A percentile compares a stretch with the other conserved stretches of the same genome.
These are phyloP conservation scores for Lachnellula suecica DNA, from an alignment of 2,329 filamentous ascomycete genomes.

Conservation along the genomic window DNA sequence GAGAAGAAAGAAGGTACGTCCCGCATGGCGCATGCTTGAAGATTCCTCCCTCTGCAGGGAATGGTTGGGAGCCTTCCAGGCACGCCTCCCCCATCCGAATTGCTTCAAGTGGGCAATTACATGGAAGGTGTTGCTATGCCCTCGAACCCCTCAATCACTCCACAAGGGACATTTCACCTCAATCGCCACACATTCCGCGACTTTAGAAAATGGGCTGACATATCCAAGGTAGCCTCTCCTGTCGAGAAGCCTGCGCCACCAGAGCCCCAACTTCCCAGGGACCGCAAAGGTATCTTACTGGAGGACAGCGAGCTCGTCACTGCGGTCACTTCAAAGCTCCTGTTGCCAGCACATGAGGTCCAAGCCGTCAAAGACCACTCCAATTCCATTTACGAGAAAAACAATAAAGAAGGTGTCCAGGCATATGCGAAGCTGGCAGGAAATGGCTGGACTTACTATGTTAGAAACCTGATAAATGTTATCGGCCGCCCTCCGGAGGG, in stretches of 20 bases:
- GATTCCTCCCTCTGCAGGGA: background rate
- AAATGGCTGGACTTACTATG: slow-evolving; percentile 81
- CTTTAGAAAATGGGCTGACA: slow-evolving; percentile 9
- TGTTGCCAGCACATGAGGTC: slow-evolving; percentile 40
- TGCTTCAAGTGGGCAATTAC: too few relatives aligned
- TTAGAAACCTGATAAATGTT: slow-evolving; percentile 71
- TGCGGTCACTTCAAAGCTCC: slow-evolving; percentile 25
- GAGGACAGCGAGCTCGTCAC: slow-evolving; percentile 48
- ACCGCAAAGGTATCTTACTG: slow-evolving; percentile 35
- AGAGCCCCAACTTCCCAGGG: slow-evolving; percentile 39
- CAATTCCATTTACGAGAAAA: slow-evolving; percentile 62
- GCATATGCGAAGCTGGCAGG: slow-evolving; percentile 83
- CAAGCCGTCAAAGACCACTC: slow-evolving; percentile 62
- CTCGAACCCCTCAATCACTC: too few relatives aligned
- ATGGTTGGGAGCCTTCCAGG: background rate
- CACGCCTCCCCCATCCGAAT: background rate
- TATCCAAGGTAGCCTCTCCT: slow-evolving; percentile 33
- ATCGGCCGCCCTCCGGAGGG: slow-evolving; percentile 70
- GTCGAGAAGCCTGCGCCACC: slow-evolving; percentile 22
- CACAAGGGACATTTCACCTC: too few relatives aligned
- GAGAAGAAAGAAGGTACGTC: slow-evolving; percentile 60
- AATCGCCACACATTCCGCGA: too few relatives aligned
- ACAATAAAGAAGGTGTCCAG: slow-evolving; percentile 58
- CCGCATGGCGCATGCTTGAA: background rate
- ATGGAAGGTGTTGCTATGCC: too few relatives aligned